Percentiles rank a stretch among this genome's conserved stretches.
These are phyloP conservation scores for Catenaria anguillulae DNA, from an alignment of 371 early-diverging fungal genomes.

Conservation along the genomic window DNA sequence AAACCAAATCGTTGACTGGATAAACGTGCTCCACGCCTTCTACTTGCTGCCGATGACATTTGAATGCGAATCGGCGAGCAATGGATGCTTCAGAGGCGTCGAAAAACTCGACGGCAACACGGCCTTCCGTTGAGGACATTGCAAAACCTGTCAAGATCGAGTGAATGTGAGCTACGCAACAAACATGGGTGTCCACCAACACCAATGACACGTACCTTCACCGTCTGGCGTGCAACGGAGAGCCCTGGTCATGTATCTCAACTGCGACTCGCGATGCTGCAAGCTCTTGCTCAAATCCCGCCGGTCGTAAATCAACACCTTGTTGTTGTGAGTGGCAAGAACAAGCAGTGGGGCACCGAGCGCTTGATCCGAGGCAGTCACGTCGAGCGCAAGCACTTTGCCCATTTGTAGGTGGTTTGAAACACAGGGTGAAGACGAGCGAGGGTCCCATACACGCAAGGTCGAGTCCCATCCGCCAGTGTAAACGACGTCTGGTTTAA, in stretches of 20 bases:
- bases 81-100: constrained; percentile 47
- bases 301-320: constrained; percentile 65
- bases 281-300: constrained; percentile 56
- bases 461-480: constrained; percentile 86
- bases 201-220: constrained; percentile 37
- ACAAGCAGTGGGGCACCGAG: constrained; percentile 33
- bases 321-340: constrained; percentile 64
- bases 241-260: constrained; percentile 68
- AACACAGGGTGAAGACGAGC: constrained; percentile 23
- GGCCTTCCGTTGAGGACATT: constrained; percentile 62
- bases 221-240: constrained; percentile 70
- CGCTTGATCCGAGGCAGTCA: constrained; percentile 17
- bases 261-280: constrained; percentile 54
- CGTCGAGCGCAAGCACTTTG: constrained; percentile 70
- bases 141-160: constrained; percentile 54
- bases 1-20: constrained; percentile 85
- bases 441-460: constrained; percentile 63
- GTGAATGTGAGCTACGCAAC: too few relatives aligned
- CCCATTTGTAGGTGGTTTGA: constrained; percentile 37
- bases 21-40: constrained; percentile 72
- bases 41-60: constrained; percentile 71
- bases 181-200: too few relatives aligned
- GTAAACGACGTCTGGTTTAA: constrained; percentile 45
- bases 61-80: constrained; percentile 79
- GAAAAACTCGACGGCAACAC: constrained; percentile 56